These are phyloP conservation scores for Alternaria conjuncta DNA, from an alignment of 2,329 filamentous ascomycete genomes.

Conservation along the genomic window DNA sequence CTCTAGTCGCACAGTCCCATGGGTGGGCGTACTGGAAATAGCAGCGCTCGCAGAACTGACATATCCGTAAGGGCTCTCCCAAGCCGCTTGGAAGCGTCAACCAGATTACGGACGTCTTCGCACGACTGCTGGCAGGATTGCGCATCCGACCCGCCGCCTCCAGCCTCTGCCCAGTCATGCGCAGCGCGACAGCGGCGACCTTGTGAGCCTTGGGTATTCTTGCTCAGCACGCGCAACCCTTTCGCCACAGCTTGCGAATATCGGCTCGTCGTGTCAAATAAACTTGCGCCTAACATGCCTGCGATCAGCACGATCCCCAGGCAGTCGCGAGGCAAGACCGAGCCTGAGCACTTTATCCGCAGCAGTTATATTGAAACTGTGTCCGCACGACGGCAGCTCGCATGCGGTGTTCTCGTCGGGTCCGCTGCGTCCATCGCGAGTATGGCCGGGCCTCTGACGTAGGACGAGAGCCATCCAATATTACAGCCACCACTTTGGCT, in stretches of 20 bases:
- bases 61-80: constrained; percentile 4
- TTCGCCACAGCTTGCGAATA: constrained; percentile 26
- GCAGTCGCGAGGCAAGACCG: constrained; percentile 7
- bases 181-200: constrained; percentile 13
- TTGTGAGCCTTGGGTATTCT: constrained; percentile 10
- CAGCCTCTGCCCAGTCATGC: constrained; percentile 9
- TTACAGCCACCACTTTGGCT: constrained; percentile 5
- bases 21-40: constrained; percentile 13
- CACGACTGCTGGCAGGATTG: not conserved
- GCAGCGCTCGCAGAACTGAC: constrained; percentile 7
- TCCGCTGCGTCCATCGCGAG: constrained; percentile 4
- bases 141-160: constrained; percentile 11
- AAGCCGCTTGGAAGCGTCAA: not conserved
- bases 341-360: constrained; percentile 8
- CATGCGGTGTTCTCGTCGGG: not conserved
- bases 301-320: constrained; percentile 27
- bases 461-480: constrained; percentile 14
- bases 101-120: not conserved
- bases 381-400: constrained; percentile 14
- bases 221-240: constrained; percentile 32
- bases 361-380: constrained; percentile 22
- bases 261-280: constrained; percentile 17
- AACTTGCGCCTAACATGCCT: constrained; percentile 15
- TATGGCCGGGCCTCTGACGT: constrained; percentile 31
- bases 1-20: constrained; percentile 5